A percentile compares a stretch with the other conserved stretches of the same genome.
These are phyloP conservation scores for Pestalotiopsis sp. DNA, from an alignment of 2,329 filamentous ascomycete species.

Conservation along the genomic window DNA sequence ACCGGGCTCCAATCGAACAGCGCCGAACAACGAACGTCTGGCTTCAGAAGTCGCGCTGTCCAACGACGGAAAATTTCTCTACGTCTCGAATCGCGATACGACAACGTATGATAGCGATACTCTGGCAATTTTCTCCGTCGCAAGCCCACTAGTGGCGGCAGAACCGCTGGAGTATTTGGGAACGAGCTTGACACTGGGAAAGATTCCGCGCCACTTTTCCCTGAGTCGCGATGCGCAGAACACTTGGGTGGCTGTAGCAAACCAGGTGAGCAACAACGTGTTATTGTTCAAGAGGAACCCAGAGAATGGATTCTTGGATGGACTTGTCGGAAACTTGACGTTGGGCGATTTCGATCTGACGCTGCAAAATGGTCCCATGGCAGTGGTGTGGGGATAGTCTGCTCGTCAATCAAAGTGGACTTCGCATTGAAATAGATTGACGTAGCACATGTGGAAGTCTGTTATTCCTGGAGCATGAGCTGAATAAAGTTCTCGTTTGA, in stretches of 20 bases:
- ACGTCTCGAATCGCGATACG: slow-evolving; percentile 1
- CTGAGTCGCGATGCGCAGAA: background rate
- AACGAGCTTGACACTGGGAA: background rate
- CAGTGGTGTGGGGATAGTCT: background rate
- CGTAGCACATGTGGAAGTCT: too few species aligned
- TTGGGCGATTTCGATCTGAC: background rate
- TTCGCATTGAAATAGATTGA: too few species aligned
- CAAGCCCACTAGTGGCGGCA: background rate
- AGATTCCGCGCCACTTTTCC: background rate
- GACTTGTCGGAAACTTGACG: background rate
- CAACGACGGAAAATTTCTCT: background rate
- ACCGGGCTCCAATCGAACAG: background rate
- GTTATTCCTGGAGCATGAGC: too few species aligned
- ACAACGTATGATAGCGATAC: background rate
- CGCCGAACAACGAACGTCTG: background rate
- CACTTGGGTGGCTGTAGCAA: background rate
- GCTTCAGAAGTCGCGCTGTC: background rate
- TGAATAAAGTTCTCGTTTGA: too few species aligned
- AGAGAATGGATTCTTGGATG: background rate
- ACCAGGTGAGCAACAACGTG: background rate
- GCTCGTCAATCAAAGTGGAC: background rate
- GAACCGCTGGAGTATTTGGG: background rate
- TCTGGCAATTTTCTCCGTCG: background rate
- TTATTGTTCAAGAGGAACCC: background rate
- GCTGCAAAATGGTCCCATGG: background rate